phyloP scores from a whole-genome alignment of 768 basidiomycete genomes.

The Termitomyces sp. region DNA sequence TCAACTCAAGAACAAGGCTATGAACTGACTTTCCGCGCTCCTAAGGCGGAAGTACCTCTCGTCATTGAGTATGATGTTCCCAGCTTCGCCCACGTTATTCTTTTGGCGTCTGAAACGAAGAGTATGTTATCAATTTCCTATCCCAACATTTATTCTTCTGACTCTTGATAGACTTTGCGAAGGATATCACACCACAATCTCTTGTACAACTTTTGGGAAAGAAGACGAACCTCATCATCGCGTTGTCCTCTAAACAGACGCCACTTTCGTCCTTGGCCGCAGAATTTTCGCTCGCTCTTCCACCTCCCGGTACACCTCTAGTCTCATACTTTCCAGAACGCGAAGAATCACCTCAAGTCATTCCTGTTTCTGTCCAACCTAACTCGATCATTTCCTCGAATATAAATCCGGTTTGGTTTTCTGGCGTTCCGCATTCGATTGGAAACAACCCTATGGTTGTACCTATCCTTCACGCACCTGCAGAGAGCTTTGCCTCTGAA shows the following conservation, averaged over 20 bases:
- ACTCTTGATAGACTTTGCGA: constrained; percentile 49
- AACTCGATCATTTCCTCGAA: constrained; percentile 44
- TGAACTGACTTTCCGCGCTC: constrained; percentile 80
- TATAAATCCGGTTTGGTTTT: constrained; percentile 68
- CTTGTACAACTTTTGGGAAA: constrained; percentile 67
- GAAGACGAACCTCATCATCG: constrained; percentile 80
- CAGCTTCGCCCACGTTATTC: constrained; percentile 79
- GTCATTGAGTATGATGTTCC: constrained; percentile 70
- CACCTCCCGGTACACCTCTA: constrained; percentile 79
- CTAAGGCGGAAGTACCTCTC: constrained; percentile 67
- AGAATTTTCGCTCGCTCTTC: constrained; percentile 90
- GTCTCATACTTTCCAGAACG: constrained; percentile 84
- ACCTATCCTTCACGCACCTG: constrained; percentile 76
- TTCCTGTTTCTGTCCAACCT: constrained; percentile 56
- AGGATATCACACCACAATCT: constrained; percentile 79
- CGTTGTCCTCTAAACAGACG: constrained; percentile 73
- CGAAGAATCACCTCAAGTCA: constrained; percentile 54
- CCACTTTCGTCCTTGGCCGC: constrained; percentile 74
- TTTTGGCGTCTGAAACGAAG: constrained; percentile 85
- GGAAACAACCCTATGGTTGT: constrained; percentile 75
- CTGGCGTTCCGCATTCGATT: constrained; percentile 63
- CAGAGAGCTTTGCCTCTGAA: constrained; percentile 75
- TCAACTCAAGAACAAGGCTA: constrained; percentile 67
- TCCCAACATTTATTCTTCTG: neutral
- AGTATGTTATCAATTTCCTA: constrained; percentile 40